A percentile compares a stretch with the other conserved stretches of the same genome.
phyloP scores from a whole-genome alignment of 768 basidiomycete species.

The Psilocybe azurescens region DNA sequence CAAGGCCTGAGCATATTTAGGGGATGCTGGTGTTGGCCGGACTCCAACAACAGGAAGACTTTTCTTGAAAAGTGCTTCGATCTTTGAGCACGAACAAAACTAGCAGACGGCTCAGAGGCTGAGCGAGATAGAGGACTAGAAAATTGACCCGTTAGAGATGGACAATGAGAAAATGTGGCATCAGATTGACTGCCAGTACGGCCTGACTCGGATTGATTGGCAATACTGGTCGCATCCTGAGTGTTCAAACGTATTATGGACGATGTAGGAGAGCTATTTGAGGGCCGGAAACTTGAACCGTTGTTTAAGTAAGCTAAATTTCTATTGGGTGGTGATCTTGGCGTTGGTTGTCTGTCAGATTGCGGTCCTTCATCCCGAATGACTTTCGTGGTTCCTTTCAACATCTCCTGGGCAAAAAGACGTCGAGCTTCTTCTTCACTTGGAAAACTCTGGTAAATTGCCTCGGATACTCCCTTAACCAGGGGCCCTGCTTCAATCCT shows the following conservation, averaged over 20 bases:
- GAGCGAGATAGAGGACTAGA: constrained; percentile 6
- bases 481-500: constrained; percentile 54
- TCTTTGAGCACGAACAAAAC: constrained; percentile 16
- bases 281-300: too few species aligned
- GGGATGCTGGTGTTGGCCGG: constrained; percentile 20
- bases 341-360: background rate
- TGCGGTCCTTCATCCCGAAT: constrained; percentile 14
- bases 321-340: background rate
- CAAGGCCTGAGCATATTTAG: constrained; percentile 17
- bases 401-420: constrained; percentile 32
- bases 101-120: constrained; percentile 11
- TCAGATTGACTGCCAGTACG: background rate
- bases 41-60: constrained; percentile 11
- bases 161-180: background rate
- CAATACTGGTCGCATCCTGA: too few species aligned
- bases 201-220: background rate
- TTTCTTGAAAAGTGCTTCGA: constrained; percentile 19
- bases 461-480: constrained; percentile 46
- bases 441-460: constrained; percentile 47
- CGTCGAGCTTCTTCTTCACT: constrained; percentile 46
- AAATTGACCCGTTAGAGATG: background rate
- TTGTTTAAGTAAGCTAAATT: background rate
- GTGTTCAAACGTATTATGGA: too few species aligned
- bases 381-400: constrained; percentile 34
- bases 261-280: too few species aligned